Conservation (phyloP, 257 asterid species). For the Capsicum chinense region DNA sequence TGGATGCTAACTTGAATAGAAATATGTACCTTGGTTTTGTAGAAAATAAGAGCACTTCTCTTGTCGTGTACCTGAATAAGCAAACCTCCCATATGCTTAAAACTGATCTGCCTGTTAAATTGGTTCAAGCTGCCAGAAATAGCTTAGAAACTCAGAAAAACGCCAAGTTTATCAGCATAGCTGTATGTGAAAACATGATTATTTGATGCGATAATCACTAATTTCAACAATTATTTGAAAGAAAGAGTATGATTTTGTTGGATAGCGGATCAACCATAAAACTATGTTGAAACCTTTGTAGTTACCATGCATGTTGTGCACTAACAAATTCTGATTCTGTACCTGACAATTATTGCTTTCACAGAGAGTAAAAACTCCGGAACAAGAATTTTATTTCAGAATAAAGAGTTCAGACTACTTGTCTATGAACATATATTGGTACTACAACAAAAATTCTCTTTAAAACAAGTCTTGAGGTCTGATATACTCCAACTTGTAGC, state of each 20-base stretch:
- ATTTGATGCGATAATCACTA: neutral
- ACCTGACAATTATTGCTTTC: neutral
- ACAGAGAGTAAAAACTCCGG: neutral
- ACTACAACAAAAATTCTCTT: neutral
- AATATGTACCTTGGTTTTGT: conserved; percentile 20
- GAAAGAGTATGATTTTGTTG: neutral
- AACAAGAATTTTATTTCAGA: neutral
- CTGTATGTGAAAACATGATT: neutral
- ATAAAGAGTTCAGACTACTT: neutral
- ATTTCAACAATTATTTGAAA: neutral
- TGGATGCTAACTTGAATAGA: neutral
- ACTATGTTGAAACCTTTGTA: neutral
- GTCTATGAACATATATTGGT: neutral
- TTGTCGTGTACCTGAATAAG: conserved; percentile 5
- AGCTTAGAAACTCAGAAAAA: neutral
- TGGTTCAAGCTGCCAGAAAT: conserved; percentile 25
- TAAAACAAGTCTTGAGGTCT: neutral
- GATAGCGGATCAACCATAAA: neutral
- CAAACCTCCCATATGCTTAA: neutral
- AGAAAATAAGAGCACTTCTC: no score
- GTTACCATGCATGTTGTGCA: neutral
- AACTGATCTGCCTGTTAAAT: conserved; percentile 18
- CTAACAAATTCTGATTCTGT: neutral
- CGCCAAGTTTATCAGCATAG: neutral
- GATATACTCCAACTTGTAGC: neutral